phyloP scores from a whole-genome alignment of 176 grass and related monocot genomes.

The Guadua angustifolia region DNA sequence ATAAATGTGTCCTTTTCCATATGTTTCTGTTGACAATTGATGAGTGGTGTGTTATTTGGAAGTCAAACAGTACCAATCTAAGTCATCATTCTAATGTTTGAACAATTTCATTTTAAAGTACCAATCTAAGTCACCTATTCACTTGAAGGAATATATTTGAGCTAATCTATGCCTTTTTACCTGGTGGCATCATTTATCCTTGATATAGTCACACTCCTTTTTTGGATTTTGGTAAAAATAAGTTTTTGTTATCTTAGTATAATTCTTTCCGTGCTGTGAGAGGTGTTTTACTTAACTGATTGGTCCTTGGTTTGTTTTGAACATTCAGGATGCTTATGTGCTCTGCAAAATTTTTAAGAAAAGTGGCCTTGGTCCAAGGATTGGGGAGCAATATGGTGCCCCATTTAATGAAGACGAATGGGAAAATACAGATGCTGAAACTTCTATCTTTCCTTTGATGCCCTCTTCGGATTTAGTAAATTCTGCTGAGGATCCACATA shows the following conservation, averaged over 20 bases:
- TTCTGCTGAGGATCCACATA: not conserved
- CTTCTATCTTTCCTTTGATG: conserved; percentile 44
- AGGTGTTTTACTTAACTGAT: not conserved
- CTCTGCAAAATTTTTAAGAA: conserved; percentile 97
- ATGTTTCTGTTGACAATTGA: not conserved
- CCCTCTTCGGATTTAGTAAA: conserved; percentile 32
- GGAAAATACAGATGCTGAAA: conserved; percentile 57
- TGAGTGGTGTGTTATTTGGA: not conserved
- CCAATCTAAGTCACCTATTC: not conserved
- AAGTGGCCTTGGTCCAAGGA: conserved; percentile 92
- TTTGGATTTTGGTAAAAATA: not conserved
- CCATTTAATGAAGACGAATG: conserved; percentile 90
- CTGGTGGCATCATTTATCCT: not conserved
- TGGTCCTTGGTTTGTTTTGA: not conserved
- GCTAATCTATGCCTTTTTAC: not conserved
- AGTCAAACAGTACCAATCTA: not conserved
- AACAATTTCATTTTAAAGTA: no score
- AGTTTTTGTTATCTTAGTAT: not conserved
- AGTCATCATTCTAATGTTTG: not conserved
- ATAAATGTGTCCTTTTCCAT: not conserved
- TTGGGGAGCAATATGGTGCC: conserved; percentile 93
- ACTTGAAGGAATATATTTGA: not conserved
- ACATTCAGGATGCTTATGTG: conserved; percentile 68
- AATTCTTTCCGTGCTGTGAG: not conserved
- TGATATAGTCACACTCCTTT: not conserved